phyloP scores from a whole-genome alignment of 2,329 filamentous ascomycete species.

The Cladophialophora chaetospira region DNA sequence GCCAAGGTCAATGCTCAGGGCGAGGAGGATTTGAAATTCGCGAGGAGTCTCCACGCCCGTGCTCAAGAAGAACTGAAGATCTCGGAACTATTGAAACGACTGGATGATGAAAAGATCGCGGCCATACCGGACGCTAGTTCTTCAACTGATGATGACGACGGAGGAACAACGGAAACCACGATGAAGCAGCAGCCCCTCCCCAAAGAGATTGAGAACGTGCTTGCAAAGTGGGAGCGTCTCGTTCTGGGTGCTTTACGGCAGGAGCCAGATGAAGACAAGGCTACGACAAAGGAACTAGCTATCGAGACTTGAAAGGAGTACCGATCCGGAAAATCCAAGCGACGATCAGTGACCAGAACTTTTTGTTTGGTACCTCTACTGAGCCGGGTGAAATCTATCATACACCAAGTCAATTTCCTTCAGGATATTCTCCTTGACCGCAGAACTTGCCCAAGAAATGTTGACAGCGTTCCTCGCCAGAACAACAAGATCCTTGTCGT shows the following conservation, averaged over 20 bases:
- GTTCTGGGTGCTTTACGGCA: slow-evolving; percentile 10
- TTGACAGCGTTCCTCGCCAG: slow-evolving; percentile 48
- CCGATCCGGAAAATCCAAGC: neutral
- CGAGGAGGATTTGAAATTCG: neutral
- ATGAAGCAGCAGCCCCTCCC: slow-evolving; percentile 4
- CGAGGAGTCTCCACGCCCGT: slow-evolving; percentile 16
- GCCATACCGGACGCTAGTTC: neutral
- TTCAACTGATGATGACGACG: neutral
- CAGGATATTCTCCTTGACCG: slow-evolving; percentile 38
- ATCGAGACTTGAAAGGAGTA: neutral
- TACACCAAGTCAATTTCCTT: slow-evolving; percentile 8
- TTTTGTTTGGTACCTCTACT: neutral
- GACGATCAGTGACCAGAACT: neutral
- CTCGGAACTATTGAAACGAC: slow-evolving; percentile 23
- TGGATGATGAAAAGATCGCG: slow-evolving; percentile 29
- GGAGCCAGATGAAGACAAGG: neutral
- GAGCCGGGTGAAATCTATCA: slow-evolving; percentile 1
- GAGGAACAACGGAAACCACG: no score
- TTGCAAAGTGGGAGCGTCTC: slow-evolving; percentile 24
- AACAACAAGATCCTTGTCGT: slow-evolving; percentile 46
- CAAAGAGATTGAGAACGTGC: slow-evolving; percentile 16
- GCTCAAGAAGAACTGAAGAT: slow-evolving; percentile 28
- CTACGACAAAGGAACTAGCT: neutral
- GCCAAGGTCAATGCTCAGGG: neutral
- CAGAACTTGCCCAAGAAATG: slow-evolving; percentile 50